Percentiles rank a stretch among this genome's conserved stretches.
Evolutionary conservation across 1,284 basidiomycete species (phyloP).

Genomic region (Moesziomyces globuligerus): DNA sequence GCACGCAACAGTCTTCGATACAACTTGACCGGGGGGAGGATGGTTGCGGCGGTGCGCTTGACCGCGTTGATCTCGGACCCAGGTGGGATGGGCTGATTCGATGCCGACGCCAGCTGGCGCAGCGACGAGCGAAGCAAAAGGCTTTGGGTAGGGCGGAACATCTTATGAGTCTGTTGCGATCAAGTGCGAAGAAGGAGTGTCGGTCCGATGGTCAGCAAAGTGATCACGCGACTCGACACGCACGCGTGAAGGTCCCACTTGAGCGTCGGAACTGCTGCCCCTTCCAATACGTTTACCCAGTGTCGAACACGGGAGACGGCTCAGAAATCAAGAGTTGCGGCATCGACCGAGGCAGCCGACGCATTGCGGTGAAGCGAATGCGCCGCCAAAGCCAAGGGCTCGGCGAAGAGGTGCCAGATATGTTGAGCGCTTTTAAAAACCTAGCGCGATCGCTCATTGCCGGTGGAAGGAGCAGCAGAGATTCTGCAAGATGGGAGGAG

Average conservation of each 20-base stretch:
- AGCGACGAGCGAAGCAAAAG: slow-evolving; percentile 20
- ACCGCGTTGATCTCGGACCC: slow-evolving; percentile 36
- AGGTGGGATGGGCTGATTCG: slow-evolving; percentile 38
- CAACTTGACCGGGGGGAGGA: slow-evolving; percentile 63
- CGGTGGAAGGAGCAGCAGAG: slow-evolving; percentile 12
- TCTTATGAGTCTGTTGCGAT: neutral
- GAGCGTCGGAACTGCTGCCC: neutral
- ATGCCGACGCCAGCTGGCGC: slow-evolving; percentile 28
- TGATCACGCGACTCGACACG: neutral
- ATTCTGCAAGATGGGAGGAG: neutral
- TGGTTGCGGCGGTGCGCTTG: slow-evolving; percentile 37
- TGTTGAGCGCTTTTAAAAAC: slow-evolving; percentile 51
- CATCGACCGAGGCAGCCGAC: slow-evolving; percentile 46
- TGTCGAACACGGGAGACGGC: slow-evolving; percentile 25
- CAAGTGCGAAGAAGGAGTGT: neutral
- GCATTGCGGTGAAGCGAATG: slow-evolving; percentile 1
- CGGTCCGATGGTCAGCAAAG: slow-evolving; percentile 4
- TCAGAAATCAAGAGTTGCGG: slow-evolving; percentile 49
- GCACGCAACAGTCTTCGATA: slow-evolving; percentile 63
- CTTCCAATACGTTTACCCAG: neutral
- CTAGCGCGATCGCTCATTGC: slow-evolving; percentile 59
- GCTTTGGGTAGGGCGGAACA: slow-evolving; percentile 31
- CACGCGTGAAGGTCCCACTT: neutral
- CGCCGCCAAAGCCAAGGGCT: slow-evolving; percentile 38
- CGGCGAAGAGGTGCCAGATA: slow-evolving; percentile 59